Evolutionary conservation across 208 protist genomes (phyloP).

Genomic region (Crithidia bombi): DNA sequence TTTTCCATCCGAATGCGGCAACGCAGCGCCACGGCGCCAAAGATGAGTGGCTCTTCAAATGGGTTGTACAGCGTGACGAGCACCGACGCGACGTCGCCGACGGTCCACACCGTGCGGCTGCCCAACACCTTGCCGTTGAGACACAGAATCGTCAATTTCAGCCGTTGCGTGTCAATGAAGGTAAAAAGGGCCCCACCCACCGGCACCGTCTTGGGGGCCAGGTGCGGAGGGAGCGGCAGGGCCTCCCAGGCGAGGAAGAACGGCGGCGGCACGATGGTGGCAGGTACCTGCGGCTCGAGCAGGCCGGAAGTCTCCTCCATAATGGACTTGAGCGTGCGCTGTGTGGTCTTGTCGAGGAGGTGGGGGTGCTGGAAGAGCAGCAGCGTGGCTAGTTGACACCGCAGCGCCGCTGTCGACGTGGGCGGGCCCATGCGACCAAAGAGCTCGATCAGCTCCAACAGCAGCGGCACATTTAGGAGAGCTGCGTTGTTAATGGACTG

Average conservation of each 20-base stretch:
- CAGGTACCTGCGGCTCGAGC: slow-evolving; percentile 37
- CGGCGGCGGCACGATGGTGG: slow-evolving; percentile 39
- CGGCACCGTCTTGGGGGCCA: slow-evolving; percentile 81
- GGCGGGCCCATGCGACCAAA: slow-evolving; percentile 41
- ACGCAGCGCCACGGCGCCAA: slow-evolving; percentile 63
- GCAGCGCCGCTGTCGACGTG: slow-evolving; percentile 37
- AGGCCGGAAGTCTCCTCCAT: slow-evolving; percentile 38
- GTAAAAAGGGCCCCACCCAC: slow-evolving; percentile 87
- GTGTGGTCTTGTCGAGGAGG: slow-evolving; percentile 47
- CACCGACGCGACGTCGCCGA: slow-evolving; percentile 81
- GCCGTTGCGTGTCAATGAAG: slow-evolving; percentile 85
- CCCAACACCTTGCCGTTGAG: slow-evolving; percentile 77
- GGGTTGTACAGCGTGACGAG: slow-evolving; percentile 78
- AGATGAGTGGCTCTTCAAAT: slow-evolving; percentile 42
- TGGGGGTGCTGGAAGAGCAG: slow-evolving; percentile 76
- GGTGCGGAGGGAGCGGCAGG: slow-evolving; percentile 71
- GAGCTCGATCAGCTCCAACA: slow-evolving; percentile 68
- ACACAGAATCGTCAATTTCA: slow-evolving; percentile 84
- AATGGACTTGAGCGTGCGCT: slow-evolving; percentile 47
- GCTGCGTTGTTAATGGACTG: slow-evolving; percentile 32
- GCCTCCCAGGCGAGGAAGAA: slow-evolving; percentile 78
- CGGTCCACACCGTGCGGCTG: slow-evolving; percentile 82
- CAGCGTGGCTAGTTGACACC: slow-evolving; percentile 62
- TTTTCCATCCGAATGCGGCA: slow-evolving; percentile 36
- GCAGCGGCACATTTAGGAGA: slow-evolving; percentile 52